These are phyloP conservation scores for Helianthus tuberosus DNA, from an alignment of 129 eudicot genomes.

Conservation along the genomic window DNA sequence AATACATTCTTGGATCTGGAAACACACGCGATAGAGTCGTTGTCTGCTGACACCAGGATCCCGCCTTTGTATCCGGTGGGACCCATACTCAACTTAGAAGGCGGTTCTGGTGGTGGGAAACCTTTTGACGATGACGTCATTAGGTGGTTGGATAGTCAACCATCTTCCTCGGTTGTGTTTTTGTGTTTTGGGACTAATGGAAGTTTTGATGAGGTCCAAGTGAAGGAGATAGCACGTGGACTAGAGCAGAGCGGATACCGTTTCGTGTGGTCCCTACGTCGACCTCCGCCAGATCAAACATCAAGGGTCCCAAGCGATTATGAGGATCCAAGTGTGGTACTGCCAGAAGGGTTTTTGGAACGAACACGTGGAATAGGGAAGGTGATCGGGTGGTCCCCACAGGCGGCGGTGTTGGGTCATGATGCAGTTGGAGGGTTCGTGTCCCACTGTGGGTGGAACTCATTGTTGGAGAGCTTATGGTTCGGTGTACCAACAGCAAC, in stretches of 20 bases:
- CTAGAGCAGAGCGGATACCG: conserved; percentile 20
- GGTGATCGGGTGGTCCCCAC: conserved; percentile 43
- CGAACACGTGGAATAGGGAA: conserved; percentile 48
- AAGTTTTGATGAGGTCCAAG: conserved; percentile 17
- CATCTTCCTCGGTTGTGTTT: conserved; percentile 46
- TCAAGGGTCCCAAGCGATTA: conserved; percentile 11
- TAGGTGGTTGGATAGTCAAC: conserved; percentile 39
- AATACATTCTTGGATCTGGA: conserved; percentile 32
- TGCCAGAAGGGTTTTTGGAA: conserved; percentile 53
- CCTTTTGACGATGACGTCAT: conserved; percentile 8
- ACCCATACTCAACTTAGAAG: conserved; percentile 37
- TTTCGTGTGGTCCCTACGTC: conserved; percentile 25
- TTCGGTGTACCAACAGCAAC: conserved; percentile 37
- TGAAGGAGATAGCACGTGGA: conserved; percentile 26
- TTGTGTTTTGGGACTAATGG: conserved; percentile 30
- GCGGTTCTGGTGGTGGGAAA: neutral
- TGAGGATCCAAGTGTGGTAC: conserved; percentile 29
- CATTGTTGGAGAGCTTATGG: conserved; percentile 40
- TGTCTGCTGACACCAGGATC: conserved; percentile 1
- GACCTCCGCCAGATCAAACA: conserved; percentile 5
- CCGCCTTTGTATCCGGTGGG: conserved; percentile 45
- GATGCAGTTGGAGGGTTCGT: conserved; percentile 40
- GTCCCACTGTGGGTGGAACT: conserved; percentile 48
- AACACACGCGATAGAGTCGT: conserved; percentile 21
- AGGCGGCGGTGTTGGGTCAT: conserved; percentile 31